Base-by-base conservation (phyloP, 1,139 yeast genomes). In the Taphrina betulina region DNA sequence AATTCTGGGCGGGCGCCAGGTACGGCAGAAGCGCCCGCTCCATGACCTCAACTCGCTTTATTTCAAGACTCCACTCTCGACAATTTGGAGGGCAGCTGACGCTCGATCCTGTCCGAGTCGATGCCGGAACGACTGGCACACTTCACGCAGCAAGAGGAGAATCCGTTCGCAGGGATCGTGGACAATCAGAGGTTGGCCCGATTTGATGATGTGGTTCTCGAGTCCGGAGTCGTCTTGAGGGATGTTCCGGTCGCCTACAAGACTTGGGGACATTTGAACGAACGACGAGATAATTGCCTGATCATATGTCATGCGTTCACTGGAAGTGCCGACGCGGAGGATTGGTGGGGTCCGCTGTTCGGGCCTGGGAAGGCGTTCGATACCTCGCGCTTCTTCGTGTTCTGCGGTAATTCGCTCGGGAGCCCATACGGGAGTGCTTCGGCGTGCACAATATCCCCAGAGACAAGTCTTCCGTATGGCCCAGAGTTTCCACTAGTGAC, bases 301-400 rank as follows among this genome's bases (percentile, higher is more conserved):
- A 81, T 92, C 29, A 85, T 92, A 17, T 87, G 96, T 65, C 98
- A 92, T 72, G 98, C 98, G 0, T 75, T 92, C 60, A 89, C 97
- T 0, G 98, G 98, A 0, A 87, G 96, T 0, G 79, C 96, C 0
- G 98, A 92, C 67, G 96, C 90, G 17, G 79, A 85, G 45, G 98
- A 92, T 67, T 92, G 98, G 98, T 87, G 98, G 98, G 97, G 97
- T 0, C 97, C 98, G 0, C 72, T 92, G 31, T 73, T 92, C 44
- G 98, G 98, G 0, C 79, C 83, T 3, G 85, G 81, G 22, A 78
- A 84, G 63, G 95, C 97, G 0, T 89, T 92, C 70, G 98, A 92
- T 70, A 95, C 96, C 0, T 76, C 89, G 1, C 77, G 86, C 62
- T 92, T 83, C 69, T 88, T 87, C 68, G 80, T 92, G 44, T 76